Evolutionary conservation across 805 yeast species (phyloP).

Genomic region (Sungouiella thailandica): DNA sequence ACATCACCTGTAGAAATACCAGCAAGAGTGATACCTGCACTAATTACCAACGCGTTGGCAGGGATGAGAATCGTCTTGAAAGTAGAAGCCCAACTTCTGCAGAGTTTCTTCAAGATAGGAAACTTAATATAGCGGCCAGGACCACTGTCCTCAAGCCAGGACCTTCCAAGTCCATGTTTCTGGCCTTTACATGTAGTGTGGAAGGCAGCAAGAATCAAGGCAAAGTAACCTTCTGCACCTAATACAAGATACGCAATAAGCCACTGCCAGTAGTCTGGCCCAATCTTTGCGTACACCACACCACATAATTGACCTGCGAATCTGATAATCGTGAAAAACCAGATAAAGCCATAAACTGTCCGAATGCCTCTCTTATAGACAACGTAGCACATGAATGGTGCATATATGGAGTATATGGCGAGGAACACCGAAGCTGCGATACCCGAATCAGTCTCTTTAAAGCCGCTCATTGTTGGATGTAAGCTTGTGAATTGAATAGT

Average conservation of each 20-base stretch:
- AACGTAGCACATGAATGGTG: slow-evolving; percentile 15
- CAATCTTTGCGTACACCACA: slow-evolving; percentile 28
- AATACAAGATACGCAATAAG: slow-evolving; percentile 34
- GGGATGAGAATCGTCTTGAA: slow-evolving; percentile 22
- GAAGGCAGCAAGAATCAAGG: slow-evolving; percentile 25
- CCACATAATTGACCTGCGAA: slow-evolving; percentile 33
- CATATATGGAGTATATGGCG: slow-evolving; percentile 22
- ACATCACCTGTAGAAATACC: slow-evolving; percentile 6
- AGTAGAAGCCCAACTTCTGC: slow-evolving; percentile 1
- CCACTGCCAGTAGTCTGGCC: slow-evolving; percentile 27
- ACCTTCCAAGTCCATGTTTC: slow-evolving; percentile 16
- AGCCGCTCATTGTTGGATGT: background rate
- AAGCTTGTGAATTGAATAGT: too few species aligned
- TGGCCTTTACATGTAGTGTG: slow-evolving; percentile 25
- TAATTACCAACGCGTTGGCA: slow-evolving; percentile 24
- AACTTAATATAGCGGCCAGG: slow-evolving; percentile 1
- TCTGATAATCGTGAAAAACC: slow-evolving; percentile 26
- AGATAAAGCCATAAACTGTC: slow-evolving; percentile 19
- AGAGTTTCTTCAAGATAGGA: background rate
- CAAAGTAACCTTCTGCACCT: slow-evolving; percentile 36
- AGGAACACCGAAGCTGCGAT: slow-evolving; percentile 31
- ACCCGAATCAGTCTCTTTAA: slow-evolving; percentile 12
- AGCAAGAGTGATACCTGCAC: slow-evolving; percentile 20
- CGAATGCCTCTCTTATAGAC: slow-evolving; percentile 20
- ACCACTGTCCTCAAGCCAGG: slow-evolving; percentile 17